Conservation (phyloP, 345 rosid species). For the Hibiscus syriacus region DNA sequence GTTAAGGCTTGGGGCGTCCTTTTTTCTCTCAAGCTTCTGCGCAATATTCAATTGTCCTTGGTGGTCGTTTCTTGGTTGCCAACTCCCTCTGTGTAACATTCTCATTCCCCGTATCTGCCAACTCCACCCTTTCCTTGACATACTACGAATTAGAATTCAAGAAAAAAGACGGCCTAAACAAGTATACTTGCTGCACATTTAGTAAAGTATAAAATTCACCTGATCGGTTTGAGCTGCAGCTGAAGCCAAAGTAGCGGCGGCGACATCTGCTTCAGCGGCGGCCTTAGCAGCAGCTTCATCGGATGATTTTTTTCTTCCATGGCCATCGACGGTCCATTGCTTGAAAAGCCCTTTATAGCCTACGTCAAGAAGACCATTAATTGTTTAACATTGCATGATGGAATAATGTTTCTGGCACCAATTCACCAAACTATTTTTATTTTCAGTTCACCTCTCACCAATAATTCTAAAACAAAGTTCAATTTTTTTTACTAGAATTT, state of each 20-base stretch:
- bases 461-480: no score
- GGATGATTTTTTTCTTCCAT: slow-evolving; percentile 95
- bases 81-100: no score
- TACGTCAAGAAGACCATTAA: neutral
- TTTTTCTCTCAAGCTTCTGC: no score
- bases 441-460: neutral
- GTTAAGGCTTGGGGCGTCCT: no score
- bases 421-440: neutral
- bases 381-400: no score
- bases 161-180: neutral
- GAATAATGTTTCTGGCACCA: neutral
- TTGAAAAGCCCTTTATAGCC: slow-evolving; percentile 5
- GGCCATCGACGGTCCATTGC: slow-evolving; percentile 95
- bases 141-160: neutral
- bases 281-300: slow-evolving; percentile 45
- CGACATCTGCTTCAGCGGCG: no score
- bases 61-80: no score
- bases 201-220: slow-evolving; percentile 10
- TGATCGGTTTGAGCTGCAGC: slow-evolving; percentile 15
- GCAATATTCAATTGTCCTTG: no score
- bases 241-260: slow-evolving; percentile 16
- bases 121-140: no score
- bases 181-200: neutral
- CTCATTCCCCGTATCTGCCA: no score
- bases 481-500: neutral